Evolutionary conservation across 2,329 filamentous ascomycete species (phyloP), one percentile per base, ranked within the genome.

Genomic region (Ceratocystis albifundus): DNA sequence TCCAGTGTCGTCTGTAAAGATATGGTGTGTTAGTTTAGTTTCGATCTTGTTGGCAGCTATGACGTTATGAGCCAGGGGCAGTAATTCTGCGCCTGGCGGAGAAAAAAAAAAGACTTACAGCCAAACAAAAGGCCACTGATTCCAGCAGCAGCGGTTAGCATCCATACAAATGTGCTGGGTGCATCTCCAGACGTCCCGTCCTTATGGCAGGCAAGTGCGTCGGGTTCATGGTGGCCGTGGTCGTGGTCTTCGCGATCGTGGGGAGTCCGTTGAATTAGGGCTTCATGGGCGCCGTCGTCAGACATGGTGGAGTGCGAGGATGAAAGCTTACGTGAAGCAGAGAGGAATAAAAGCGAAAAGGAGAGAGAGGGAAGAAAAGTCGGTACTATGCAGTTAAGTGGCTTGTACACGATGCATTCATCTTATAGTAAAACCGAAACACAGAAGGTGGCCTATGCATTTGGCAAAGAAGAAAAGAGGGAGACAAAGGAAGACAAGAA

Each of bases 111-210:
- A 4, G 64, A 76, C 83, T 71, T 74, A 84, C 85, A 88, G 71
- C 86, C 86, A 76, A 88, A 88, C 0, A 88, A 72, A 0, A 88
- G 76, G 5, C 86, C 86, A 70, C 84, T 86, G 65, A 88, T 85
- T 4, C 85, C 84, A 10, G 86, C 86, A 10, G 84, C 82, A 62
- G 86, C 75, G 2, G 85, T 86, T 69, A 88, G 75, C 15, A 84
- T 72, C 78, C 85, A 82, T 41, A 88, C 78, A 69, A 85, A 86
- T 22, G 78, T 30, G 25, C 53, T 57, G 22, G 53, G 53, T 4
- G 53, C 28, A 12, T 64, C 2, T 81, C 78, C 2, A 79, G 78
- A n/a, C 69, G 55, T 63, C 67, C 62, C 69, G 28, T 71, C 64
- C 48, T 71, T 68, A 10, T 65, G 68, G 5, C 67, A 66, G 36